Evolutionary conservation across 768 basidiomycete species (phyloP), one percentile per base, ranked within the genome.

Genomic region (Dioszegia crocea): DNA sequence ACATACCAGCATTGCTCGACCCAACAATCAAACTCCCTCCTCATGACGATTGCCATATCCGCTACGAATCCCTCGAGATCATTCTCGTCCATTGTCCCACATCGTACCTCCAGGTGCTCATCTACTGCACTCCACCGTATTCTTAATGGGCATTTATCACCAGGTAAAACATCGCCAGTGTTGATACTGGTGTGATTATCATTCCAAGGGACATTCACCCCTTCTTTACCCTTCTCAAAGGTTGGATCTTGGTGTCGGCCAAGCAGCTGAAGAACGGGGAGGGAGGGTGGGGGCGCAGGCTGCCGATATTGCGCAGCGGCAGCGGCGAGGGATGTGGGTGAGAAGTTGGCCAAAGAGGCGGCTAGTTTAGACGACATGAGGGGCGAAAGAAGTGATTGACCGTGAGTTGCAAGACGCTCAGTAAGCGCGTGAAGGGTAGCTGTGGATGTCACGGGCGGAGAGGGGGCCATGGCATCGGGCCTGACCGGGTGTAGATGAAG

Each of bases 1-100:
- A 66, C 73, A 64, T 59, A 76, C 76, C 76, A 77, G 61, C 76
- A 77, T 52, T 75, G 69, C 49, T 77, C 76, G n/a, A 77, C 71
- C 74, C 74, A 77, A 45, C 69, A 70, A 52, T 77, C 76, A 52
- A 64, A 74, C 53, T 77, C 75, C 41, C 70, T 71, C 33, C 73
- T 48, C 46, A 76, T 45, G 26, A 77, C 68, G 41, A 66, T 57
- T 0, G 67, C 69, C 62, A 77, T 67, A 60, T 76, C 71, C 48
- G 62, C 60, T 26, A 76, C 68, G 40, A 77, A 76, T 33, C 64
- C 64, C 43, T 75, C 76, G 56, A 74, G 56, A 55, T 73, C 74
- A 11, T 64, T 63, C 19, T 77, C 72, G 4, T 49, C 60, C 53
- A 72, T 65, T 29, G 61, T 56, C 26, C 57, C 47, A 26, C 63